A percentile compares a stretch with the other conserved stretches of the same genome.
These are phyloP conservation scores for Aspergillus costaricaensis DNA, from an alignment of 2,329 filamentous ascomycete genomes.

Conservation along the genomic window DNA sequence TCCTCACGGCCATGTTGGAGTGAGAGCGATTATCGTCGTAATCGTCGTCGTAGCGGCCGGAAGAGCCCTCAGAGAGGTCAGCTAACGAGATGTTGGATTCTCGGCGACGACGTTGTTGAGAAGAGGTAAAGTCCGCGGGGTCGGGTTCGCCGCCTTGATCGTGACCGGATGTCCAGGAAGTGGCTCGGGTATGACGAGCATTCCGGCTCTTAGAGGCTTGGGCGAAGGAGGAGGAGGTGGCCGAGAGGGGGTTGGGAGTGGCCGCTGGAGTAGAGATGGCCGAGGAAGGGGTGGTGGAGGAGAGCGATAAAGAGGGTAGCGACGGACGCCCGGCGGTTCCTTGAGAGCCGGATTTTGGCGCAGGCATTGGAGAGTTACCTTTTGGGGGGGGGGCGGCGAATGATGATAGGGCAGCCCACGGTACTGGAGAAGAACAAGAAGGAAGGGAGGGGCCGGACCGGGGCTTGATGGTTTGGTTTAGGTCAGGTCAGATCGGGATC, in stretches of 20 bases:
- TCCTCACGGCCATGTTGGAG: constrained; percentile 29
- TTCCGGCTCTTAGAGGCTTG: constrained; percentile 32
- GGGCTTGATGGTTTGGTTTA: neutral
- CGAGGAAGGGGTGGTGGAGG: constrained; percentile 3
- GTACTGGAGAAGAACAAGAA: neutral
- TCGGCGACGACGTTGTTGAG: constrained; percentile 33
- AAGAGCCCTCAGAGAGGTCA: constrained; percentile 33
- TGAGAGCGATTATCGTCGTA: constrained; percentile 19
- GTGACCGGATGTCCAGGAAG: constrained; percentile 39
- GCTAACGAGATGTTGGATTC: constrained; percentile 37
- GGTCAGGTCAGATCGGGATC: constrained; percentile 3
- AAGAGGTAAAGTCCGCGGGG: constrained; percentile 16
- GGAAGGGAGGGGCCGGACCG: constrained; percentile 5
- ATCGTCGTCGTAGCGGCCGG: constrained; percentile 24
- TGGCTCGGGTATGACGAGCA: constrained; percentile 39
- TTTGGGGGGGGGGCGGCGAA: neutral
- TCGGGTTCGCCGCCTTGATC: constrained; percentile 33
- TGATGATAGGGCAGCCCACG: constrained; percentile 15
- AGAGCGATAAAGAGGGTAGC: constrained; percentile 12
- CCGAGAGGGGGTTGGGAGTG: constrained; percentile 25
- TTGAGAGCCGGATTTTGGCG: constrained; percentile 15
- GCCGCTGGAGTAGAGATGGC: constrained; percentile 20
- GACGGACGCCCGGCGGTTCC: constrained; percentile 19
- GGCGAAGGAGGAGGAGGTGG: constrained; percentile 21
- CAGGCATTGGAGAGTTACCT: constrained; percentile 23